These are phyloP conservation scores for Populus nigra DNA, from an alignment of 345 rosid genomes.

Conservation along the genomic window DNA sequence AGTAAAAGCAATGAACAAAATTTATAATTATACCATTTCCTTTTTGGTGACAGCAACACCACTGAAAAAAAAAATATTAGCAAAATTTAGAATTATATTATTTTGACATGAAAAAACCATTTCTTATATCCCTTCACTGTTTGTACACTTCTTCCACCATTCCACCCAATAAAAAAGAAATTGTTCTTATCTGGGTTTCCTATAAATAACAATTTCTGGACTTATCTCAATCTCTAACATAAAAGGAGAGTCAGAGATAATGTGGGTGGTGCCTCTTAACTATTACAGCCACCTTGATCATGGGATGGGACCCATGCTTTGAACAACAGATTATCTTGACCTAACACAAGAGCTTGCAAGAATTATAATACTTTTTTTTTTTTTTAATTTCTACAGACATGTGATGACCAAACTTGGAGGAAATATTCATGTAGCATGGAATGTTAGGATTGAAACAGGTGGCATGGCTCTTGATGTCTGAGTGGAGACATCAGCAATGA, in stretches of 20 bases:
- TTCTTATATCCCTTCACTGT: no score
- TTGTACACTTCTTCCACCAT: background rate
- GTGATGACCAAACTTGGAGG: background rate
- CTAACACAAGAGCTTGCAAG: no score
- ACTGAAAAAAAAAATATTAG: no score
- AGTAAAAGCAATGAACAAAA: no score
- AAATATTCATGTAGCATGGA: background rate
- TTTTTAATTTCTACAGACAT: background rate
- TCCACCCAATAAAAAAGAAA: background rate
- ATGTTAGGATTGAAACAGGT: background rate
- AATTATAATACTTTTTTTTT: background rate
- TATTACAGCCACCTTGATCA: background rate
- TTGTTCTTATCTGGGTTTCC: background rate
- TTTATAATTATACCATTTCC: no score
- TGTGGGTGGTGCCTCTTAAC: background rate
- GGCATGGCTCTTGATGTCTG: background rate
- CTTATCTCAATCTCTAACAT: background rate
- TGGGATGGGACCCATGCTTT: background rate
- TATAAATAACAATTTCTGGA: background rate
- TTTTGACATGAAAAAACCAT: no score
- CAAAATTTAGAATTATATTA: no score
- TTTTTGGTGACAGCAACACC: no score
- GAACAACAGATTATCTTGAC: background rate
- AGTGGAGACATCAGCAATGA: slow-evolving; percentile 27
- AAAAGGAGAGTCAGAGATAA: background rate